phyloP scores from a whole-genome alignment of 2,329 filamentous ascomycete genomes.

The Elsinoe fawcettii region DNA sequence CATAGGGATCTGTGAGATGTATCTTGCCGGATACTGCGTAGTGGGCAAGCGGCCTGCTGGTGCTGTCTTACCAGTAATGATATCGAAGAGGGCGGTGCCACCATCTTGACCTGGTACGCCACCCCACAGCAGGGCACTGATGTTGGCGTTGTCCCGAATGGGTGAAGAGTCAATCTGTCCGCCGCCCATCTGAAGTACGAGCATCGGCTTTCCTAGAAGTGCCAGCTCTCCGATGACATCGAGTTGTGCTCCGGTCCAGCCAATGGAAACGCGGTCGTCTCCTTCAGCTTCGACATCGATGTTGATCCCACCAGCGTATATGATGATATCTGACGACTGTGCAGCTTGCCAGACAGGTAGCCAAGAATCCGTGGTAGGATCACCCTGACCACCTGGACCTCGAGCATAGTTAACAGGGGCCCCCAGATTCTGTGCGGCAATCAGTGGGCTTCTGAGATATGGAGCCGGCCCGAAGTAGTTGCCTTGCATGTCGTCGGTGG shows the following conservation, averaged over 20 bases:
- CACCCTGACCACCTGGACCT: conserved; percentile 29
- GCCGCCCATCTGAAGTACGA: conserved; percentile 48
- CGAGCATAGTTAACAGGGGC: conserved; percentile 40
- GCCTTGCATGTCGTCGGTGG: conserved; percentile 50
- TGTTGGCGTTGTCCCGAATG: conserved; percentile 40
- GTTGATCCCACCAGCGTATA: conserved; percentile 51
- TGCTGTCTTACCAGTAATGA: conserved; percentile 44
- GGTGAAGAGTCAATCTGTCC: conserved; percentile 46
- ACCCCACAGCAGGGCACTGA: conserved; percentile 49
- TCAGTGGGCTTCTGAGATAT: conserved; percentile 48
- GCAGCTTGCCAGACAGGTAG: conserved; percentile 31
- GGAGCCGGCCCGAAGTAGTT: conserved; percentile 52
- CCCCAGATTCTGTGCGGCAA: conserved; percentile 43
- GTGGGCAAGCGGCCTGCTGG: conserved; percentile 49
- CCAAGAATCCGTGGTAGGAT: conserved; percentile 29
- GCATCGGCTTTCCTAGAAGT: conserved; percentile 40
- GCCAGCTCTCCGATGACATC: conserved; percentile 45
- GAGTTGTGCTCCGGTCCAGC: conserved; percentile 47
- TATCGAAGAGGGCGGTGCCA: conserved; percentile 47
- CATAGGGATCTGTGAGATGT: conserved; percentile 44
- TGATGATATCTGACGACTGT: conserved; percentile 42
- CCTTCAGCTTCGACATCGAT: conserved; percentile 46
- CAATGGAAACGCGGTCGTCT: conserved; percentile 44
- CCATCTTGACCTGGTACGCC: conserved; percentile 55
- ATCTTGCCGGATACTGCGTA: conserved; percentile 49